Evolutionary conservation across 768 basidiomycete genomes (phyloP).

Genomic region (Boletus rubescentipes): DNA sequence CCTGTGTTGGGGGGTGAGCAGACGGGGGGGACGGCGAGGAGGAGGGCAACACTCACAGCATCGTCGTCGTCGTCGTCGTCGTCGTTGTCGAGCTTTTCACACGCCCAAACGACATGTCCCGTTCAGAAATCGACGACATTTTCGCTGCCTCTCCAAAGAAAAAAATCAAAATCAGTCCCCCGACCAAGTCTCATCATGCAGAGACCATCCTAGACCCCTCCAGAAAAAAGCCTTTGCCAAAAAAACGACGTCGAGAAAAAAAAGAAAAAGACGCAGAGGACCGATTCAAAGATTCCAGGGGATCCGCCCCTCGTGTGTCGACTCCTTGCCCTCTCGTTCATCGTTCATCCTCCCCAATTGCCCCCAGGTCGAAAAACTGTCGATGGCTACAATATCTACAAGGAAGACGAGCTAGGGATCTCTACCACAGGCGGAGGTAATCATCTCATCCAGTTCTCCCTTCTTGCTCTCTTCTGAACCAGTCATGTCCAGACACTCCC

Average conservation of each 20-base stretch:
- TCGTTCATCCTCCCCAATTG: constrained; percentile 12
- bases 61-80: constrained; percentile 23
- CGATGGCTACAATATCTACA: constrained; percentile 78
- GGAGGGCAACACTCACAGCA: constrained; percentile 32
- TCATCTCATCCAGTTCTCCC: constrained; percentile 19
- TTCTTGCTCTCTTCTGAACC: constrained; percentile 19
- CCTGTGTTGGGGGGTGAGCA: constrained; percentile 29
- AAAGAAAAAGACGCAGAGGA: constrained; percentile 42
- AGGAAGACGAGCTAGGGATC: constrained; percentile 81
- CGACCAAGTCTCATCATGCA: constrained; percentile 27
- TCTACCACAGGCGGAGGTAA: constrained; percentile 68
- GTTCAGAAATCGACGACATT: constrained; percentile 86
- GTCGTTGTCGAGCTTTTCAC: constrained; percentile 21
- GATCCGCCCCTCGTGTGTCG: constrained; percentile 67
- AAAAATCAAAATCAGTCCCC: constrained; percentile 24
- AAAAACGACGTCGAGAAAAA: constrained; percentile 35
- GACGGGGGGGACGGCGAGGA: not conserved
- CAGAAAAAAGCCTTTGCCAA: constrained; percentile 19
- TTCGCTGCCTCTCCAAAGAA: constrained; percentile 59
- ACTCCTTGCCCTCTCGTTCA: constrained; percentile 1
- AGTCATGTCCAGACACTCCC: constrained; percentile 60
- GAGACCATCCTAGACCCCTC: constrained; percentile 73
- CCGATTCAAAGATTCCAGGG: constrained; percentile 74
- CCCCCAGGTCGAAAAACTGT: constrained; percentile 68
- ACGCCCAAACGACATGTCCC: constrained; percentile 34